phyloP scores from a whole-genome alignment of 176 grass and related monocot genomes.

The Carex parvula region DNA sequence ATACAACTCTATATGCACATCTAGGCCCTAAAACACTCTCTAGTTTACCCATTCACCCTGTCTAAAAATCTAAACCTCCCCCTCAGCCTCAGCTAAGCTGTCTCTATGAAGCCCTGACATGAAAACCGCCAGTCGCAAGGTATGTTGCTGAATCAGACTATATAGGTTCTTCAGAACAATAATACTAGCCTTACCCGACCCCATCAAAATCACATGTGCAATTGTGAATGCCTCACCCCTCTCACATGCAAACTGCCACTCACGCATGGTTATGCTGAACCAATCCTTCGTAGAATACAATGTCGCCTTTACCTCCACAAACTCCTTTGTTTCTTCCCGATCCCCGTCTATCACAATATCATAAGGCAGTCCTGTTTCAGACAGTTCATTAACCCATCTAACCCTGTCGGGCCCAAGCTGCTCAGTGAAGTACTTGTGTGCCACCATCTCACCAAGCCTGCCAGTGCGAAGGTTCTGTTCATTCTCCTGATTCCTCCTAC shows the following conservation, averaged over 20 bases:
- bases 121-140: constrained; percentile 55
- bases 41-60: constrained; percentile 4
- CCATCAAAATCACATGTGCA: constrained; percentile 55
- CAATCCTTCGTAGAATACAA: constrained; percentile 58
- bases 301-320: constrained; percentile 88
- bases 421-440: constrained; percentile 50
- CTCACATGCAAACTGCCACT: constrained; percentile 85
- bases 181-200: constrained; percentile 45
- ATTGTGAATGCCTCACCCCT: constrained; percentile 62
- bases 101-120: constrained; percentile 39
- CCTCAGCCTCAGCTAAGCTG: constrained; percentile 16
- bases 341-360: constrained; percentile 53
- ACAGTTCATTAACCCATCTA: constrained; percentile 71
- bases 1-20: neutral
- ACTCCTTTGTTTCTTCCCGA: constrained; percentile 39
- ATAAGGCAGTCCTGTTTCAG: constrained; percentile 72
- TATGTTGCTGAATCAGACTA: constrained; percentile 52
- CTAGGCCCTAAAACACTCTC: neutral
- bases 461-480: constrained; percentile 43
- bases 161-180: constrained; percentile 57
- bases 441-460: constrained; percentile 61
- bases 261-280: constrained; percentile 66
- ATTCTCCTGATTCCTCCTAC: constrained; percentile 30
- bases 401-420: constrained; percentile 48
- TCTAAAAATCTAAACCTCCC: neutral